These are phyloP conservation scores for Platismatia glauca DNA, from an alignment of 495 filamentous ascomycete genomes.

Conservation along the genomic window DNA sequence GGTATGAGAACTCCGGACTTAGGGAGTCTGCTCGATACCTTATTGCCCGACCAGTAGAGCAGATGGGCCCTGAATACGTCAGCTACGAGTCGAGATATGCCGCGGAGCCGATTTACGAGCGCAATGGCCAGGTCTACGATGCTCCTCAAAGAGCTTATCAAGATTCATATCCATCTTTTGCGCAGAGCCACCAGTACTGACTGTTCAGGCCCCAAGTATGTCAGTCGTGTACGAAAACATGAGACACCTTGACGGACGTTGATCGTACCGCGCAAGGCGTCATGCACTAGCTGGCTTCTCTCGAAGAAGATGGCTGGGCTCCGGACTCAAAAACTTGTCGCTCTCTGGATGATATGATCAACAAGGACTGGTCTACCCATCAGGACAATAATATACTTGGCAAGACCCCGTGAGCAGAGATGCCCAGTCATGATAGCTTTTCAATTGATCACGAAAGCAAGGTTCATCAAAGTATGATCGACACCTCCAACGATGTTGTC, in stretches of 20 bases:
- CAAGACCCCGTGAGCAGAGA: background rate
- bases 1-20: constrained; percentile 6
- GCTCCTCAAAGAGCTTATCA: constrained; percentile 15
- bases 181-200: constrained; percentile 9
- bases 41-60: constrained; percentile 17
- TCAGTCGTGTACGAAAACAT: background rate
- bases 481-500: background rate
- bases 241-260: background rate
- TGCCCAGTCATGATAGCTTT: background rate
- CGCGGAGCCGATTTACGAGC: constrained; percentile 19
- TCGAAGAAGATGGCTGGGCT: background rate
- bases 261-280: background rate
- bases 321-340: background rate
- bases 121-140: constrained; percentile 21
- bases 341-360: background rate
- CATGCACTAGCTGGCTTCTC: background rate
- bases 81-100: constrained; percentile 17
- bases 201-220: background rate
- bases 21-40: constrained; percentile 20
- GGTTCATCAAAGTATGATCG: background rate
- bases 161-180: background rate
- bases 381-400: background rate
- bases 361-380: background rate
- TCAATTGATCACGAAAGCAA: background rate
- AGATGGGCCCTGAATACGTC: constrained; percentile 14